phyloP scores from a whole-genome alignment of 768 basidiomycete species.

The Trichaptum fuscoviolaceum region DNA sequence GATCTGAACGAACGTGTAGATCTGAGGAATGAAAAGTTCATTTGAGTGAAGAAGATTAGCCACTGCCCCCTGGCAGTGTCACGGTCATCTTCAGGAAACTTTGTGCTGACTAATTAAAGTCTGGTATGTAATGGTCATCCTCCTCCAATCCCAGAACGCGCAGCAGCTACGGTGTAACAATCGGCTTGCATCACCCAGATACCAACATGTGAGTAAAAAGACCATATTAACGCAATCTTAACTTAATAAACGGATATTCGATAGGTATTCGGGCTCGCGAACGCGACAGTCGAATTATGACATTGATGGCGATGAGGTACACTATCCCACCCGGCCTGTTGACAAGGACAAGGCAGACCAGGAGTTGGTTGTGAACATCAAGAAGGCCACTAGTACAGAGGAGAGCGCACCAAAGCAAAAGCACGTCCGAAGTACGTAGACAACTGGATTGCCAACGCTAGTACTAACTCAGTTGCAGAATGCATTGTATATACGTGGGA shows the following conservation, averaged over 20 bases:
- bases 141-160: slow-evolving; percentile 1
- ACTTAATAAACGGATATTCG: neutral
- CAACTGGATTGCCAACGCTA: neutral
- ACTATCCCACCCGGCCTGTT: slow-evolving; percentile 95
- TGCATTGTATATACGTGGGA: slow-evolving; percentile 99
- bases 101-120: neutral
- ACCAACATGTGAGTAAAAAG: slow-evolving; percentile 6
- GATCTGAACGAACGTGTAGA: neutral
- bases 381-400: slow-evolving; percentile 95
- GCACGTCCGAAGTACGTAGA: slow-evolving; percentile 87
- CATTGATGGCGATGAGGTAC: slow-evolving; percentile 73
- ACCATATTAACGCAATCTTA: slow-evolving; percentile 10
- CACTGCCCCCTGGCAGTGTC: too few species aligned
- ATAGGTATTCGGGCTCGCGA: slow-evolving; percentile 8
- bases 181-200: slow-evolving; percentile 8
- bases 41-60: neutral
- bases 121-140: neutral
- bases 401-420: slow-evolving; percentile 99
- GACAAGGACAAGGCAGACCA: slow-evolving; percentile 98
- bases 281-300: slow-evolving; percentile 43
- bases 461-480: slow-evolving; percentile 45
- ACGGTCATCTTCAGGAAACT: too few species aligned
- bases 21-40: neutral
- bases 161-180: neutral
- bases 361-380: slow-evolving; percentile 91